Evolutionary conservation across 345 rosid genomes (phyloP).

Genomic region (Bruguiera gymnorhiza): DNA sequence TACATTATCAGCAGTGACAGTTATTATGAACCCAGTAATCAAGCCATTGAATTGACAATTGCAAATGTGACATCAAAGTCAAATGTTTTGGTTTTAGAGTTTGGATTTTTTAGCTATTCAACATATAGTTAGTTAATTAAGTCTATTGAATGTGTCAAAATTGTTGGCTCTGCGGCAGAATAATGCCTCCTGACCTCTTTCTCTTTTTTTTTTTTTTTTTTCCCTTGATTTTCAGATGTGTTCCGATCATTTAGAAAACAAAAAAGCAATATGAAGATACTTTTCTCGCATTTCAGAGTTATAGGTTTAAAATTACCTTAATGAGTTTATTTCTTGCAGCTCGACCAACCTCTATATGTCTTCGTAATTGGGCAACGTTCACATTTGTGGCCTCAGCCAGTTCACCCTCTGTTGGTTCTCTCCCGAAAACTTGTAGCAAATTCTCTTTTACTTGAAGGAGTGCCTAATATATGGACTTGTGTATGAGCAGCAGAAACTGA

Average conservation of each 20-base stretch:
- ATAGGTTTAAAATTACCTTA: slow-evolving; percentile 40
- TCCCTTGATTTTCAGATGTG: too few species aligned
- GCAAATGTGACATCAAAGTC: too few species aligned
- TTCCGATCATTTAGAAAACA: too few species aligned
- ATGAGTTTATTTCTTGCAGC: slow-evolving; percentile 93
- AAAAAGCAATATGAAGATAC: too few species aligned
- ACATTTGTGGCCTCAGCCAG: slow-evolving; percentile 55
- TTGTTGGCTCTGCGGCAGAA: too few species aligned
- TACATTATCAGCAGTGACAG: not conserved
- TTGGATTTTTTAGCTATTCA: too few species aligned
- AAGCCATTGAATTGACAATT: not conserved
- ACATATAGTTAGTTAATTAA: too few species aligned
- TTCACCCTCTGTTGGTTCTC: slow-evolving; percentile 65
- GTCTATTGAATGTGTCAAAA: too few species aligned
- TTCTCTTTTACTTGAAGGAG: slow-evolving; percentile 56
- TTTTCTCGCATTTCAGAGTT: too few species aligned
- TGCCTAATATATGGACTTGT: slow-evolving; percentile 38
- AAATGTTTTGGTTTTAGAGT: too few species aligned
- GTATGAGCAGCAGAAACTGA: slow-evolving; percentile 23
- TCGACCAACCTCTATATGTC: slow-evolving; percentile 56
- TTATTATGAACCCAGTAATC: not conserved
- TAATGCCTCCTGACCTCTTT: too few species aligned
- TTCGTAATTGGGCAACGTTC: slow-evolving; percentile 47
- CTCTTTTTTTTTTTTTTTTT: too few species aligned
- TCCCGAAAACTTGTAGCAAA: slow-evolving; percentile 43